Conservation (phyloP, 345 rosid genomes). For the Boechera retrofracta region DNA sequence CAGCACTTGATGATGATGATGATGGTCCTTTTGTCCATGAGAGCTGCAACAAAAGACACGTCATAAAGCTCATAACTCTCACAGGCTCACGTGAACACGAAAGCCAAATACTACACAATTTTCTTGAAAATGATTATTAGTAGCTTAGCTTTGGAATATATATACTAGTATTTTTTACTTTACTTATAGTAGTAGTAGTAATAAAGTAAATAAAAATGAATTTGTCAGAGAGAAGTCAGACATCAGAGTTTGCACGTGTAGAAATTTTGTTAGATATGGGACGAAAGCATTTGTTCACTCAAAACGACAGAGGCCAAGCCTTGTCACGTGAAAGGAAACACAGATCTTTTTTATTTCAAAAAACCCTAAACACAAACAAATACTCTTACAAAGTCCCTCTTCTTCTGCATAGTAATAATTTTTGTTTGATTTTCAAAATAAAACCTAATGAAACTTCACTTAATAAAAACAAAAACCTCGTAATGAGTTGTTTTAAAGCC, state of each 20-base stretch:
- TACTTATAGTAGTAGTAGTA: background rate
- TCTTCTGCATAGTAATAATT: background rate
- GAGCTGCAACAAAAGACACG: slow-evolving; percentile 32
- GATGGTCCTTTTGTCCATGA: slow-evolving; percentile 35
- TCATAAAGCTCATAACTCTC: slow-evolving; percentile 38
- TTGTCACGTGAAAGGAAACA: slow-evolving; percentile 51
- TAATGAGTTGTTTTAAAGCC: background rate
- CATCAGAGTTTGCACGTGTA: slow-evolving; percentile 45
- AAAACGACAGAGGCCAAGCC: slow-evolving; percentile 37
- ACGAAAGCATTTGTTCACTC: slow-evolving; percentile 42
- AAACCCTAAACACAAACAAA: background rate
- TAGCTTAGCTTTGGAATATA: slow-evolving; percentile 12
- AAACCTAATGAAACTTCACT: background rate
- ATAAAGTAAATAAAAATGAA: background rate
- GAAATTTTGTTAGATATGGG: slow-evolving; percentile 37
- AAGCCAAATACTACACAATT: slow-evolving; percentile 5
- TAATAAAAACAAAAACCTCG: background rate
- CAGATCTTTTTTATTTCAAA: background rate
- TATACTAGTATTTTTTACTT: background rate
- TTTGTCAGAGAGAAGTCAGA: slow-evolving; percentile 29
- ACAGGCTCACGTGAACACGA: slow-evolving; percentile 43
- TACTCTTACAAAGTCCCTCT: background rate
- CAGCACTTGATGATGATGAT: slow-evolving; percentile 24
- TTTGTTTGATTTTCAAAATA: background rate
- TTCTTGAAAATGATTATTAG: slow-evolving; percentile 31